These are phyloP conservation scores for Myriosclerotinia scirpicola DNA, from an alignment of 2,329 filamentous ascomycete species.

Conservation along the genomic window DNA sequence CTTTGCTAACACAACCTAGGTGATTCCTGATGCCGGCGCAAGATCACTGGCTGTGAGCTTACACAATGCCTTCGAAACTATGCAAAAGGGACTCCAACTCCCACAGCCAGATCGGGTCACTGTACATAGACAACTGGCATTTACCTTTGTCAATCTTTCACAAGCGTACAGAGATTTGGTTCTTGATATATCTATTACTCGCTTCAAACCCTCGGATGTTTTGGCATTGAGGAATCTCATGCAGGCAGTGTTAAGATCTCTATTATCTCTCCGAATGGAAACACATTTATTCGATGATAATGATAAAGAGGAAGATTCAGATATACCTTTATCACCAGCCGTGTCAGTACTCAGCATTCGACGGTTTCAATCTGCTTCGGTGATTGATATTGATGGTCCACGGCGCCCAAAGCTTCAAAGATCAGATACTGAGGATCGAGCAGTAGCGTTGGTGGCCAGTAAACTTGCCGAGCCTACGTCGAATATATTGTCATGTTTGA, in stretches of 20 bases:
- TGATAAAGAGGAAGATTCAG: conserved; percentile 25
- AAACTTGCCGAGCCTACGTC: conserved; percentile 50
- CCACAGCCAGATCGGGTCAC: conserved; percentile 42
- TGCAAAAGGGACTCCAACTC: conserved; percentile 46
- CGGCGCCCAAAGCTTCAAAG: conserved; percentile 33
- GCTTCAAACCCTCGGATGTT: conserved; percentile 53
- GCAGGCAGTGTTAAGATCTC: conserved; percentile 54
- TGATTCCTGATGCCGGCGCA: conserved; percentile 58
- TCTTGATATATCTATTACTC: conserved; percentile 56
- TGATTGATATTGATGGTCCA: conserved; percentile 43
- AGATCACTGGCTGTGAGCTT: conserved; percentile 51
- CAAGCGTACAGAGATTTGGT: conserved; percentile 56
- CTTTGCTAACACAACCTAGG: conserved; percentile 17
- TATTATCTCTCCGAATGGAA: conserved; percentile 53
- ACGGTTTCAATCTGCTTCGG: conserved; percentile 17
- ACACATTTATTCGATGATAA: conserved; percentile 47
- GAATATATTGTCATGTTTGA: conserved; percentile 50
- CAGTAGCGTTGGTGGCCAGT: conserved; percentile 39
- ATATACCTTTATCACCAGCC: conserved; percentile 13
- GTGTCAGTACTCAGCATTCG: conserved; percentile 15
- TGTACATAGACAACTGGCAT: conserved; percentile 48
- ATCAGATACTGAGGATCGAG: conserved; percentile 37
- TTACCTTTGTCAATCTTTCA: conserved; percentile 56
- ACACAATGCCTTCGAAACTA: conserved; percentile 49
- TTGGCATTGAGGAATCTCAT: conserved; percentile 53